A percentile compares a stretch with the other conserved stretches of the same genome.
phyloP scores from a whole-genome alignment of 352 stramenopile species.

The Pythium rishiriense region DNA sequence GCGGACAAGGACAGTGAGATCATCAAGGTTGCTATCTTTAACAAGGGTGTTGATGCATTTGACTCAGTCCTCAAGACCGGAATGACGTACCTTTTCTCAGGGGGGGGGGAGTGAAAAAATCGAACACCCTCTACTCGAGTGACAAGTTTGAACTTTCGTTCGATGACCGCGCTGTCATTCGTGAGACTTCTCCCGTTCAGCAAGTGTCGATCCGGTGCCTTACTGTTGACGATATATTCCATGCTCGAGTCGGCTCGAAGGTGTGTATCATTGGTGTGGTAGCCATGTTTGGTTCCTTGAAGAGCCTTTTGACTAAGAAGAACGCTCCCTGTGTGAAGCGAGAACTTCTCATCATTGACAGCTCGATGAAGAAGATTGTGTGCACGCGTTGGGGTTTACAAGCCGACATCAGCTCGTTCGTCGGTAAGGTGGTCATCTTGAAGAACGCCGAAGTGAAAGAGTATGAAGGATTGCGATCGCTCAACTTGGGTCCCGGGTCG shows the following conservation, averaged over 20 bases:
- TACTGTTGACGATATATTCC: neutral
- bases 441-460: neutral
- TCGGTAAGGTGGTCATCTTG: constrained; percentile 7
- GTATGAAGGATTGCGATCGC: constrained; percentile 4
- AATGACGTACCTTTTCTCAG: neutral
- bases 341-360: constrained; percentile 2
- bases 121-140: neutral
- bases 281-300: neutral
- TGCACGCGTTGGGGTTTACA: constrained; percentile 6
- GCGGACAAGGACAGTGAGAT: neutral
- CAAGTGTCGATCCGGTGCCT: neutral
- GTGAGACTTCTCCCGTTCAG: neutral
- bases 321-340: neutral
- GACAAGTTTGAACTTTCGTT: neutral
- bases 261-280: neutral
- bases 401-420: neutral
- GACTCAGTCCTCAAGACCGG: neutral
- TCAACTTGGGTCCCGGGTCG: neutral
- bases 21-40: neutral
- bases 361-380: constrained; percentile 6
- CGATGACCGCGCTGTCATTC: neutral
- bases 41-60: neutral
- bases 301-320: constrained; percentile 6
- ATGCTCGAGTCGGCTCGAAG: neutral
- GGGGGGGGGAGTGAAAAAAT: neutral